phyloP scores from a whole-genome alignment of 2,329 filamentous ascomycete genomes.

The Pestalotiopsis sp. region DNA sequence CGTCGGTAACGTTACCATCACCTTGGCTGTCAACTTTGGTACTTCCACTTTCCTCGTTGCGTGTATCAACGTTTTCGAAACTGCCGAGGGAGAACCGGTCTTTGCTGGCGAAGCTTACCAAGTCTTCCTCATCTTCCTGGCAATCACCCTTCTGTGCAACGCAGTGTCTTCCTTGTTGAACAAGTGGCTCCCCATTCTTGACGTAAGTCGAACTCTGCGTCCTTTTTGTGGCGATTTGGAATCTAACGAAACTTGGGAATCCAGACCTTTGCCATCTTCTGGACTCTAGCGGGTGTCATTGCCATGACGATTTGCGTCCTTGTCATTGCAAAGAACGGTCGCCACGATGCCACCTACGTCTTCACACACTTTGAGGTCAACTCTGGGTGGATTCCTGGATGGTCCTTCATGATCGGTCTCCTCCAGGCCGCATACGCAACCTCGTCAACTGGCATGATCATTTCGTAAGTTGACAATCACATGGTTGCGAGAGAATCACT shows the following conservation, averaged over 20 bases:
- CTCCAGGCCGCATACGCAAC: conserved; percentile 75
- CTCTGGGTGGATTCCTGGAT: conserved; percentile 72
- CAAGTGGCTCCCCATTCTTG: conserved; percentile 66
- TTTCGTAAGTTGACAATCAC: conserved; percentile 47
- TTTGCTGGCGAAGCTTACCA: conserved; percentile 62
- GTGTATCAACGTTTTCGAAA: conserved; percentile 59
- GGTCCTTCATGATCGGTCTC: conserved; percentile 75
- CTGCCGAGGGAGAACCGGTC: conserved; percentile 44
- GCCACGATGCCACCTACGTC: conserved; percentile 63
- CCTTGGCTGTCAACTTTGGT: conserved; percentile 80
- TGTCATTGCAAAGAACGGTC: conserved; percentile 70
- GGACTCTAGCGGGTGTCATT: conserved; percentile 73
- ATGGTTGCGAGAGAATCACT: neutral
- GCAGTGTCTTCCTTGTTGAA: conserved; percentile 70
- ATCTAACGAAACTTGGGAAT: conserved; percentile 10
- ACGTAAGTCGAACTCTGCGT: conserved; percentile 55
- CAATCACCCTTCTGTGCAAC: conserved; percentile 66
- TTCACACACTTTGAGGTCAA: conserved; percentile 70
- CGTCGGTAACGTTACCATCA: conserved; percentile 81
- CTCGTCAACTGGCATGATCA: conserved; percentile 79
- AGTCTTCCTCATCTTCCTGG: conserved; percentile 72
- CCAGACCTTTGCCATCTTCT: conserved; percentile 31
- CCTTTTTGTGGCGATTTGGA: conserved; percentile 24
- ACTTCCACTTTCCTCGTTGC: conserved; percentile 67
- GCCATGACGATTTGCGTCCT: conserved; percentile 63